Base-by-base conservation (phyloP, 2,329 filamentous ascomycete species). In the Phoma sp. region DNA sequence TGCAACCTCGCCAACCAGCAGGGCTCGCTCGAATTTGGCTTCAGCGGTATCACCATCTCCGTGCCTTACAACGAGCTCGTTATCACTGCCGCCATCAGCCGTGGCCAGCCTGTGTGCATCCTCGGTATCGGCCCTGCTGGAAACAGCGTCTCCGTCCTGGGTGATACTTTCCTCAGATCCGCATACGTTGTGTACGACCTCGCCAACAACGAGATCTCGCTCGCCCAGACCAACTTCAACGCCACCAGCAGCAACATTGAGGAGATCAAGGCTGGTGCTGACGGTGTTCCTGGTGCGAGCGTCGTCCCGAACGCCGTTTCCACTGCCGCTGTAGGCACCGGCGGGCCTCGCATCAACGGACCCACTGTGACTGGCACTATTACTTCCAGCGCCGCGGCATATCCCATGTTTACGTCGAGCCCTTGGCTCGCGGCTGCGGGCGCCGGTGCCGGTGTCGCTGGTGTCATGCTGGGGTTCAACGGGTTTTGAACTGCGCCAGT, bases 161-260 rank as follows among this genome's bases (percentile, higher is more conserved):
- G 85, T 27, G 84, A 87, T 68, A 87, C 84, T 0, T 87, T 87
- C 74, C 72, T 87, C 13, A 82, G 84, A 50, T 83, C 79, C 49
- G 84, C 84, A 2, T 87, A 87, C 65, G 83, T 86, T 39, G 85
- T 87, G 2, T 87, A 86, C 69, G 84, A 87, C 56, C 75, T 87
- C 11, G 71, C 69, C 18, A 83, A 82, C 69, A 86, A 87, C 67
- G 77, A 85, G 65, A 85, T 87, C 60, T 83, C 81, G 2, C 71
- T 87, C 18, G 85, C 84, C 3, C 83, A 84, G 62, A 86, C 85
- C 2, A 81, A 81, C 57, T 86, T 86, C 77, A 85, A 86, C 65
- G 75, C 81, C 7, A 82, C 81, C 0, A 61, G 62, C 4, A 66
- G 67, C 14, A 76, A 82, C 55, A 71, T 87, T 41, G 55, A 80